A percentile compares a stretch with the other conserved stretches of the same genome.
phyloP scores from a whole-genome alignment of 2,329 filamentous ascomycete species.

The Metarhizium sp. region DNA sequence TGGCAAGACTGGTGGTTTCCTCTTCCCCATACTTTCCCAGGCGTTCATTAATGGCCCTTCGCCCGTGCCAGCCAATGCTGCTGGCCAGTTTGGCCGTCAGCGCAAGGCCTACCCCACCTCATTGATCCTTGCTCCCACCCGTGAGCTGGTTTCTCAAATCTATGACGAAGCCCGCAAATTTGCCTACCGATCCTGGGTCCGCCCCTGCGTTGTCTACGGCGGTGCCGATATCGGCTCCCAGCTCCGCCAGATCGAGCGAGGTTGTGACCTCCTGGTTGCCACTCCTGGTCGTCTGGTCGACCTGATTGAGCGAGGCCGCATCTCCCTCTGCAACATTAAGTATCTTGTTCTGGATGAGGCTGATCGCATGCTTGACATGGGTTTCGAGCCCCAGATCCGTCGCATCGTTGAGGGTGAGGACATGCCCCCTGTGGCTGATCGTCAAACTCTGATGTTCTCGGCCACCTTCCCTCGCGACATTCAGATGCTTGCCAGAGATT shows the following conservation, averaged over 20 bases:
- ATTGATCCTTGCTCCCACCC: constrained; percentile 88
- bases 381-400: constrained; percentile 99
- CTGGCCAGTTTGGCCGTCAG: constrained; percentile 76
- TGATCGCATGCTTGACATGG: constrained; percentile 99
- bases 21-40: constrained; percentile 98
- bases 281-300: constrained; percentile 96
- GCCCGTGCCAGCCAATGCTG: constrained; percentile 50
- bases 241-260: constrained; percentile 94
- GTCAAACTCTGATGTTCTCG: constrained; percentile 99
- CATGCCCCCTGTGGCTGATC: constrained; percentile 75
- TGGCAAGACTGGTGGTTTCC: constrained; percentile 98
- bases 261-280: constrained; percentile 93
- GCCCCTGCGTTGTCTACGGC: constrained; percentile 96
- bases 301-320: constrained; percentile 95
- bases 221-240: constrained; percentile 98
- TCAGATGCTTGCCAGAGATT: constrained; percentile 97
- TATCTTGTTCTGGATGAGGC: constrained; percentile 98
- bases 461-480: constrained; percentile 99
- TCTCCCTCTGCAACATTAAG: constrained; percentile 97
- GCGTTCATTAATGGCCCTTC: constrained; percentile 86
- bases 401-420: constrained; percentile 97
- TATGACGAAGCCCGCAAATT: constrained; percentile 98
- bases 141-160: constrained; percentile 97
- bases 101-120: constrained; percentile 97
- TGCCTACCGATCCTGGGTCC: constrained; percentile 96